Base-by-base conservation (phyloP, 495 filamentous ascomycete species). In the Parathielavia appendiculata region DNA sequence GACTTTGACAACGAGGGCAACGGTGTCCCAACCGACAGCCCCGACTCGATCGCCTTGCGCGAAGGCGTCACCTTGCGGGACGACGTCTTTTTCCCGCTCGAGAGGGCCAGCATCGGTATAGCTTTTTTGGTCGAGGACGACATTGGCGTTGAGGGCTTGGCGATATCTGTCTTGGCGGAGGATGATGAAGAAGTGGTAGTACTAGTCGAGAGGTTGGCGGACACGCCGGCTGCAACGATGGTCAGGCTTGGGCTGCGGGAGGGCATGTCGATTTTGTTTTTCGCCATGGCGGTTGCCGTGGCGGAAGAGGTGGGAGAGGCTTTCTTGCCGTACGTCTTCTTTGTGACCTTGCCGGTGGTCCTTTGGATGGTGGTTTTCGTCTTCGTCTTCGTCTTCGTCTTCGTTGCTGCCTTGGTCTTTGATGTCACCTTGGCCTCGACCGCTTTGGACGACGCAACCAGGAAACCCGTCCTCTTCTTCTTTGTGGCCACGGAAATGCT, bases 401-500 rank as follows among this genome's bases (percentile, higher is more conserved):
- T 58, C 11, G 41, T 30, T 19, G 26, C 43, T 19, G 26, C 43
- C 49, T 57, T 63, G 43, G 43, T 44, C 26, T 30, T 30, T 43
- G 59, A 57, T 44, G 62, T 49, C 5, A 66, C 48, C 22, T 55
- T 51, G 57, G 66, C 68, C 57, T 68, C 69, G 53, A 30, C 32
- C 41, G 62, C 38, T 54, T 69, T 65, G 13, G 64, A 60, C 22
- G 56, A 54, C 12, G 34, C 16, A 23, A 22, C 4, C 19, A 39
- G 17, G 36, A n/a, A n/a, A n/a, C 32, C 43, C 11, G 39, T 23
- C n/a, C 35, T 43, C 41, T 47, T 48, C n/a, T 55, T 55, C 49
- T 72, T 75, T 10, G 70, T 60, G 34, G 61, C 71, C 12, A 73
- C 63, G 14, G 75, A 75, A 16, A 75, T 70, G 32, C 56, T 71